A percentile compares a stretch with the other conserved stretches of the same genome.
These are phyloP conservation scores for Acarospora socialis DNA, from an alignment of 2,329 filamentous ascomycete species.

Conservation along the genomic window DNA sequence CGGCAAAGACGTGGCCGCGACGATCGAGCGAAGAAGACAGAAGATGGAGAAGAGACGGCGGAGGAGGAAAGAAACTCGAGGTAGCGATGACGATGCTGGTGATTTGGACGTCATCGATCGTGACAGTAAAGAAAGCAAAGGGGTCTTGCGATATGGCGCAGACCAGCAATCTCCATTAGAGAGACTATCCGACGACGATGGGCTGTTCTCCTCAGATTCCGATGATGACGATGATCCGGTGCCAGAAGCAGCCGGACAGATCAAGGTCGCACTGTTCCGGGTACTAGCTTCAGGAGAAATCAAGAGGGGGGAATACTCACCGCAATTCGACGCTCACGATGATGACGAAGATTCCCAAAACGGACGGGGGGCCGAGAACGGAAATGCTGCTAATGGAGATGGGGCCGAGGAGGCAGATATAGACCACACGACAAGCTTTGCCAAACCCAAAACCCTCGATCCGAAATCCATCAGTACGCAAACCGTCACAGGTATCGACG, in stretches of 20 bases:
- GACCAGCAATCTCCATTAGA: constrained; percentile 64
- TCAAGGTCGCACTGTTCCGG: constrained; percentile 93
- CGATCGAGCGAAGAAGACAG: constrained; percentile 48
- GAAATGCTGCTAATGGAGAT: constrained; percentile 33
- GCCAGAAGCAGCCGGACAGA: constrained; percentile 89
- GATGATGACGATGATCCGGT: constrained; percentile 66
- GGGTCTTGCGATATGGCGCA: constrained; percentile 65
- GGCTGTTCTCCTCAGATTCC: constrained; percentile 49
- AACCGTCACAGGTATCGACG: constrained; percentile 96
- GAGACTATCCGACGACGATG: constrained; percentile 55
- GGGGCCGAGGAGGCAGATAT: constrained; percentile 62
- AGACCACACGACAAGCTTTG: constrained; percentile 95
- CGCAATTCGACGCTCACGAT: constrained; percentile 92
- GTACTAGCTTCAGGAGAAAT: constrained; percentile 93
- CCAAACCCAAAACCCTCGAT: constrained; percentile 88
- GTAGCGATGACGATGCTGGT: constrained; percentile 34
- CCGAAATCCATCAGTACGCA: constrained; percentile 97
- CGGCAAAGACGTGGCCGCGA: constrained; percentile 78
- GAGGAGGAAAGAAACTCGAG: constrained; percentile 49
- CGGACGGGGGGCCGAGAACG: constrained; percentile 34
- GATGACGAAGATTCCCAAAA: constrained; percentile 76
- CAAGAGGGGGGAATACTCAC: constrained; percentile 94
- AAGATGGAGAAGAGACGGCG: constrained; percentile 73
- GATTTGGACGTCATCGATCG: constrained; percentile 22
- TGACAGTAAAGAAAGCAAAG: constrained; percentile 29